A percentile compares a stretch with the other conserved stretches of the same genome.
phyloP scores from a whole-genome alignment of 1,139 yeast species.

The Zhuliangozyma parablackwelliae region DNA sequence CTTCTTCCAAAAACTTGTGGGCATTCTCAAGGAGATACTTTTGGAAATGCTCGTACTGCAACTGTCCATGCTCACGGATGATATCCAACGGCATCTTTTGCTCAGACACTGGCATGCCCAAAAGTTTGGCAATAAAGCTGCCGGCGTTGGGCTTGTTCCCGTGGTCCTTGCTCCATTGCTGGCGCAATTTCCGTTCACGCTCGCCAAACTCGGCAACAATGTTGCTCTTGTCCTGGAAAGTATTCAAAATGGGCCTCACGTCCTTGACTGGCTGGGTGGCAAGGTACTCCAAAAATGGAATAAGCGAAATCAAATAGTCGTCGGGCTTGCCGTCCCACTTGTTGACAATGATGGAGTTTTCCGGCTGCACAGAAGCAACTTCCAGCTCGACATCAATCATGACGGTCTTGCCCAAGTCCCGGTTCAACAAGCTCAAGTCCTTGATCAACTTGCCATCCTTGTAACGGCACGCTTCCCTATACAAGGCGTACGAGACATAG shows the following conservation, averaged over 20 bases:
- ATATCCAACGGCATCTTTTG: conserved; percentile 88
- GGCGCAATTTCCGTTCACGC: conserved; percentile 74
- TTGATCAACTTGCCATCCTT: conserved; percentile 83
- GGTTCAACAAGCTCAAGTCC: conserved; percentile 83
- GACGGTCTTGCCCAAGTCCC: conserved; percentile 80
- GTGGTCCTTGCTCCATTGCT: conserved; percentile 63
- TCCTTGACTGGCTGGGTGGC: conserved; percentile 90
- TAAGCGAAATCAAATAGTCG: conserved; percentile 70
- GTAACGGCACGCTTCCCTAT: conserved; percentile 87
- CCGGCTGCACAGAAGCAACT: conserved; percentile 79
- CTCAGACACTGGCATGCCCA: conserved; percentile 60
- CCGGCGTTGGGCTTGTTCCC: conserved; percentile 45
- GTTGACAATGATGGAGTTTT: conserved; percentile 77
- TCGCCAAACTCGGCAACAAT: conserved; percentile 69
- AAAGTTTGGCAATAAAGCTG: conserved; percentile 50
- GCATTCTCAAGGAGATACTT: conserved; percentile 85
- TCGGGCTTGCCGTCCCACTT: conserved; percentile 87
- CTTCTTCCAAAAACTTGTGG: conserved; percentile 77
- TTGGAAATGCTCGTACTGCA: conserved; percentile 80
- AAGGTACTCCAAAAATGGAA: conserved; percentile 90
- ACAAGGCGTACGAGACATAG: conserved; percentile 79
- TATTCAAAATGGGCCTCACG: conserved; percentile 79
- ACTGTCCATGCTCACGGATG: conserved; percentile 89
- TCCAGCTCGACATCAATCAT: conserved; percentile 76
- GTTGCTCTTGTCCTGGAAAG: conserved; percentile 61